These are phyloP conservation scores for Heritiera littoralis DNA, from an alignment of 345 rosid genomes.

Conservation along the genomic window DNA sequence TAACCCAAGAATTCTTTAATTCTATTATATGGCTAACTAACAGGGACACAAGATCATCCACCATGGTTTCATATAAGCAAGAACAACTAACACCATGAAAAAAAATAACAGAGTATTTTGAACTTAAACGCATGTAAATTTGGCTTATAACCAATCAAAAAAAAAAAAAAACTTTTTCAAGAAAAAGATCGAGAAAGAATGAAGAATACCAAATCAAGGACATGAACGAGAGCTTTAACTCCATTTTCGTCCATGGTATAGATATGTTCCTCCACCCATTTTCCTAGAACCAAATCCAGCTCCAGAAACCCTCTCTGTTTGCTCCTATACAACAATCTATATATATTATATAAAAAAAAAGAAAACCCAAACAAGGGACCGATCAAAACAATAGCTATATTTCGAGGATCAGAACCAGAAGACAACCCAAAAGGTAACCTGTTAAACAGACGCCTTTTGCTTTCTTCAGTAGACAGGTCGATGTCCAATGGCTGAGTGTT, in stretches of 20 bases:
- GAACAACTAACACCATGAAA: neutral
- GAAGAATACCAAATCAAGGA: conserved; percentile 72
- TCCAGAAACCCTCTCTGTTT: conserved; percentile 93
- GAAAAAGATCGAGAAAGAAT: neutral
- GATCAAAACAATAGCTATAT: neutral
- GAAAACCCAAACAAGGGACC: neutral
- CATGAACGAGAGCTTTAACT: conserved; percentile 70
- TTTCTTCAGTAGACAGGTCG: conserved; percentile 73
- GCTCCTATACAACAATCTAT: conserved; percentile 87
- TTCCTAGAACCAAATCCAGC: conserved; percentile 87
- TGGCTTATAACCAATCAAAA: neutral
- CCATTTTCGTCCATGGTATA: conserved; percentile 71
- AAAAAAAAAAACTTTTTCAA: neutral
- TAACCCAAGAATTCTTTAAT: neutral
- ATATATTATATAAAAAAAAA: too few species aligned
- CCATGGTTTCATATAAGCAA: neutral
- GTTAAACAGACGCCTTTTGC: conserved; percentile 68
- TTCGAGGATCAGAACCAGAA: neutral
- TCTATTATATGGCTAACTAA: neutral
- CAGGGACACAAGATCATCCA: neutral
- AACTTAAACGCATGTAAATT: neutral
- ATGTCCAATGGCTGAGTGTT: conserved; percentile 39
- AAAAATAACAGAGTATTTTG: neutral
- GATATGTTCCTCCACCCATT: conserved; percentile 85
- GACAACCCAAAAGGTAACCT: conserved; percentile 38